phyloP scores from a whole-genome alignment of 441 rosid species.

The California macrophylla region DNA sequence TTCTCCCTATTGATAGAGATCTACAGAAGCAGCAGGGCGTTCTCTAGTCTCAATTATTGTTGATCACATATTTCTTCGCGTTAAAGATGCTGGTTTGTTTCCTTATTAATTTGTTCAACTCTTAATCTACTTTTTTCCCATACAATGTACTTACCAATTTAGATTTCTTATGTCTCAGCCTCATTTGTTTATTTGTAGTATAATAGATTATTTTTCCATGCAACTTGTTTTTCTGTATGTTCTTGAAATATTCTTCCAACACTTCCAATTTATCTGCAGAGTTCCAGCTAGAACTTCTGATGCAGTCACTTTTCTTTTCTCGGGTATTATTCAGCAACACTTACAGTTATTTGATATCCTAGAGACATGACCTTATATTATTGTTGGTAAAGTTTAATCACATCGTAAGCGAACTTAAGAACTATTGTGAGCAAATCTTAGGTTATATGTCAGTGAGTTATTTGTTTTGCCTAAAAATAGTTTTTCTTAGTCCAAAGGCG shows the following conservation, averaged over 20 bases:
- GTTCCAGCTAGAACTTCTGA: slow-evolving; percentile 83
- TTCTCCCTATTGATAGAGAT: slow-evolving; percentile 36
- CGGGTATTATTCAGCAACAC: slow-evolving; percentile 48
- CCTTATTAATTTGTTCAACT: not conserved
- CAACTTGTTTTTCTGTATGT: not conserved
- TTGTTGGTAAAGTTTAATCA: slow-evolving; percentile 5
- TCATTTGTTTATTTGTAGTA: not conserved
- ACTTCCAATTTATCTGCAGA: slow-evolving; percentile 44
- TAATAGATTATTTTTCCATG: slow-evolving; percentile 9
- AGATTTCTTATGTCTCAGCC: not conserved
- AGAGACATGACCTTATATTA: slow-evolving; percentile 17
- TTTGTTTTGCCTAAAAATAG: not conserved
- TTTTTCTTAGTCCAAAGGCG: not conserved
- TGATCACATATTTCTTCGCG: slow-evolving; percentile 93
- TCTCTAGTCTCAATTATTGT: slow-evolving; percentile 79
- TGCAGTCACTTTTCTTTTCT: slow-evolving; percentile 90
- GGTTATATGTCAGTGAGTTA: not conserved
- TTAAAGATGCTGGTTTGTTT: slow-evolving; percentile 86
- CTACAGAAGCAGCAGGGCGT: slow-evolving; percentile 83
- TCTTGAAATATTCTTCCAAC: slow-evolving; percentile 11
- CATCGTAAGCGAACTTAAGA: slow-evolving; percentile 5
- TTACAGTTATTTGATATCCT: slow-evolving; percentile 14
- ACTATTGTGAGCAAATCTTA: not conserved
- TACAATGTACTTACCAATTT: not conserved
- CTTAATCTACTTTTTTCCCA: not conserved